Conservation (phyloP, 2,329 filamentous ascomycete genomes). For the Phaeosphaeriaceae sp. region DNA sequence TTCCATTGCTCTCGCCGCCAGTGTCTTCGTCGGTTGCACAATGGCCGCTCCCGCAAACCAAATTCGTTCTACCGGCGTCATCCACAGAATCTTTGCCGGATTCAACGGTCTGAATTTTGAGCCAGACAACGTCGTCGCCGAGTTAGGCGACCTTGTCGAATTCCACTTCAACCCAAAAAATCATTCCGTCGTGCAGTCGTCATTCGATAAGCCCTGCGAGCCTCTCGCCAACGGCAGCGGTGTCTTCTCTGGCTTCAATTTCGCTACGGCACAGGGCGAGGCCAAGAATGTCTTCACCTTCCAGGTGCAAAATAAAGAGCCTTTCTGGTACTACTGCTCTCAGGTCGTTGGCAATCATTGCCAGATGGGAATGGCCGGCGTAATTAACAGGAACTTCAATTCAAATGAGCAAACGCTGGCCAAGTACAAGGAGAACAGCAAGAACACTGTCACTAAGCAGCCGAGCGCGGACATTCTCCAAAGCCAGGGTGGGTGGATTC, state of each 20-base stretch:
- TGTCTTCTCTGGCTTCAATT: constrained; percentile 69
- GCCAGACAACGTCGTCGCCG: constrained; percentile 41
- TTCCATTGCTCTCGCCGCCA: constrained; percentile 23
- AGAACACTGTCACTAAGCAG: constrained; percentile 27
- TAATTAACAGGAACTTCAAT: constrained; percentile 64
- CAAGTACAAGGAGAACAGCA: constrained; percentile 36
- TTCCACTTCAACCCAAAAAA: constrained; percentile 63
- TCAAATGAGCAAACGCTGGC: constrained; percentile 29
- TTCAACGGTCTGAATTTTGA: constrained; percentile 37
- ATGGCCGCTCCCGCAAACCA: constrained; percentile 22
- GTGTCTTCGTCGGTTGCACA: constrained; percentile 27
- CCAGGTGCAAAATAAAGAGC: constrained; percentile 68
- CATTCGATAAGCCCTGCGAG: constrained; percentile 71
- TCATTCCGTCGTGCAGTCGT: constrained; percentile 78
- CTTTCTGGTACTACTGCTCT: constrained; percentile 81
- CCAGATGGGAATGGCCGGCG: constrained; percentile 73
- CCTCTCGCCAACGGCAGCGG: constrained; percentile 60
- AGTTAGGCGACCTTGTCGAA: constrained; percentile 48
- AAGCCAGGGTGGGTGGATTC: constrained; percentile 30
- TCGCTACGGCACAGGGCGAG: constrained; percentile 51
- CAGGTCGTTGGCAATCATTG: constrained; percentile 69
- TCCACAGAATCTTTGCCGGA: constrained; percentile 38
- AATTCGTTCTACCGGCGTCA: constrained; percentile 28
- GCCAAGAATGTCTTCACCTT: constrained; percentile 65
- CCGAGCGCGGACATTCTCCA: constrained; percentile 21